Base-by-base conservation (phyloP, 2,329 filamentous ascomycete genomes). In the Fusarium proliferatum region DNA sequence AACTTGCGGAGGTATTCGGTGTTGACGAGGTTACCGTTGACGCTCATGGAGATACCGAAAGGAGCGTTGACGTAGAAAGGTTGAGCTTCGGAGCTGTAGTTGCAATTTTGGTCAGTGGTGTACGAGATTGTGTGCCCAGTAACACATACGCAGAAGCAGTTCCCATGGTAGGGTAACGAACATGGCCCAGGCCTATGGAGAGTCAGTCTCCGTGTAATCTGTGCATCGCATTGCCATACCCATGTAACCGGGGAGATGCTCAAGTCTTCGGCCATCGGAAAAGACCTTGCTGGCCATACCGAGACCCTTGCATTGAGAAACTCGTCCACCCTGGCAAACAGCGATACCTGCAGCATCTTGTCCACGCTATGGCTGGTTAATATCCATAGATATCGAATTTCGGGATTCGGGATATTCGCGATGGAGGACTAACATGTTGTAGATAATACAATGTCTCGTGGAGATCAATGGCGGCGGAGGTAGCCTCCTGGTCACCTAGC, bases 261-360 rank as follows among this genome's bases (percentile, higher is more conserved):
- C 85, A 45, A 95, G 87, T 70, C 93, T 89, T 67, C 90, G 88
- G 74, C 94, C 95, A 73, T 97, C 93, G 60, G 92, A 87, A 83
- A 97, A 97, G 76, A 97, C 94, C 80, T 75, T 73, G 53, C 61
- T 53, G 30, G 72, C 95, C 88, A 97, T 92, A 62, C 95, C 95
- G 80, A 95, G 94, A 74, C 94, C 94, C 85, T 98, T 98, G 86
- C 93, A 93, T 81, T 97, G 94, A 81, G 92, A 96, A 75, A 97
- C 92, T 48, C 94, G 89, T 70, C 95, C 95, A 41, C 93, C 93
- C 85, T 88, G 76, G 88, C 92, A 87, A 87, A 94, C 77, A 86
- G 94, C 90, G 76, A 97, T 96, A 72, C 95, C 95, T 62, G 91
- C 93, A 56, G 95, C 95, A 91, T 97, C 95, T 82, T 97, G 94